A percentile compares a stretch with the other conserved stretches of the same genome.
Evolutionary conservation across 2,329 filamentous ascomycete species (phyloP).

Genomic region (Fusarium sp.): DNA sequence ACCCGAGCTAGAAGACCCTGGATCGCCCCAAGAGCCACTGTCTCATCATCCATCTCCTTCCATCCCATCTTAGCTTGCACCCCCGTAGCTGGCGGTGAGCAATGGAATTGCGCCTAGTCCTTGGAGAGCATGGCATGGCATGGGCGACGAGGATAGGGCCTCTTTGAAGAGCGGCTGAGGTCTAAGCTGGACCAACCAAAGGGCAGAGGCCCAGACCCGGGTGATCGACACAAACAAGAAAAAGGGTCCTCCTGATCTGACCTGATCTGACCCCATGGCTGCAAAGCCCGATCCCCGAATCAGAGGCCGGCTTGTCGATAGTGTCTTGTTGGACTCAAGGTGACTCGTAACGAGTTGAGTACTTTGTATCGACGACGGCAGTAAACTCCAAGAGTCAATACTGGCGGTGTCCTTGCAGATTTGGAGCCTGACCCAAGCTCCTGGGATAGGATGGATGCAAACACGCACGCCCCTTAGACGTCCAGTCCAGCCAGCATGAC

Average conservation of each 20-base stretch:
- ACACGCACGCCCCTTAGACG: background rate
- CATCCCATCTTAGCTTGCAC: background rate
- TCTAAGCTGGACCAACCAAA: conserved; percentile 23
- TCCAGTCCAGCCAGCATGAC: background rate
- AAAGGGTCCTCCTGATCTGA: conserved; percentile 38
- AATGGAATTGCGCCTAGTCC: background rate
- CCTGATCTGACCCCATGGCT: conserved; percentile 28
- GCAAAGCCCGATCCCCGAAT: conserved; percentile 20
- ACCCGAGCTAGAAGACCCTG: conserved; percentile 6
- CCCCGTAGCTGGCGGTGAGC: background rate
- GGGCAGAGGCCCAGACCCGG: conserved; percentile 13
- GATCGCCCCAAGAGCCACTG: conserved; percentile 22
- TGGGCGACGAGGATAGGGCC: background rate
- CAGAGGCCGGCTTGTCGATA: conserved; percentile 20
- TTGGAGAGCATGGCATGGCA: background rate
- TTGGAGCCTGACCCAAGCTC: conserved; percentile 9
- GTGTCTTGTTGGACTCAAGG: background rate
- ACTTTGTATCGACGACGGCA: background rate
- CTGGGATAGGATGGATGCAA: conserved; percentile 3
- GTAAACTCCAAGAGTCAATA: background rate
- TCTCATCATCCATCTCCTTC: conserved; percentile 24
- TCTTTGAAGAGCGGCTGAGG: conserved; percentile 4
- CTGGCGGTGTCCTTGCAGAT: conserved; percentile 1
- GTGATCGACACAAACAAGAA: conserved; percentile 39
- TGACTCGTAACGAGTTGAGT: conserved; percentile 15